Conservation (phyloP, 345 rosid species). For the Linum usitatissimum region DNA sequence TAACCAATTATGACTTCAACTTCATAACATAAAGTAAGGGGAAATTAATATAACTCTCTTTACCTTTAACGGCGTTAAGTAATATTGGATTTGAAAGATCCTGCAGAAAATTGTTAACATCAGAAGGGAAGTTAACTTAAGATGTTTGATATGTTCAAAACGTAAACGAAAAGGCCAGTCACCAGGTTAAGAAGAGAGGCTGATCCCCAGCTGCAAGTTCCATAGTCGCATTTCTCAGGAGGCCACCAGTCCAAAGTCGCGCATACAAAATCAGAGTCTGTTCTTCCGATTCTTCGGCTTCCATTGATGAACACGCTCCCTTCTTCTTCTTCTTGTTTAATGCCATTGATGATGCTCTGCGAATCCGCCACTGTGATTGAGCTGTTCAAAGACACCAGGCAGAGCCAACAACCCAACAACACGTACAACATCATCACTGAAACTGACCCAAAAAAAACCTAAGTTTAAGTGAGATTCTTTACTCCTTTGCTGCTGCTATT, state of each 20-base stretch:
- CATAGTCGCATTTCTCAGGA: constrained; percentile 42
- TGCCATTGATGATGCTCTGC: too few relatives aligned
- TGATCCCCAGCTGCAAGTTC: constrained; percentile 38
- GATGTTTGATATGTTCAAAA: too few relatives aligned
- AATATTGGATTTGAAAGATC: constrained; percentile 45
- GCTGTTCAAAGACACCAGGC: constrained; percentile 5
- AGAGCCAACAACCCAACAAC: too few relatives aligned
- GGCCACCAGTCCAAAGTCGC: constrained; percentile 54
- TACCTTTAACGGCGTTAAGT: constrained; percentile 58
- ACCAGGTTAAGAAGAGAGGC: constrained; percentile 40
- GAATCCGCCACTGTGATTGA: constrained; percentile 13
- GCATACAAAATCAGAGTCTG: constrained; percentile 35
- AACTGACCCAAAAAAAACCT: too few relatives aligned
- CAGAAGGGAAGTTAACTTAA: background rate
- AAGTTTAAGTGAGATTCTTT: too few relatives aligned
- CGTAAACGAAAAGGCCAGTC: too few relatives aligned
- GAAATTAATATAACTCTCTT: background rate
- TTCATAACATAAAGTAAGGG: background rate
- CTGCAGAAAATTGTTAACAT: constrained; percentile 17
- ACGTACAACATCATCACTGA: too few relatives aligned
- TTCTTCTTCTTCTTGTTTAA: too few relatives aligned
- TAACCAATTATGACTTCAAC: background rate
- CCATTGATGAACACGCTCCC: constrained; percentile 33
- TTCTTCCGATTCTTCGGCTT: constrained; percentile 15
- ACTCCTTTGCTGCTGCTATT: too few relatives aligned